Conservation (phyloP, 768 basidiomycete genomes). For the Pholiota microspora region DNA sequence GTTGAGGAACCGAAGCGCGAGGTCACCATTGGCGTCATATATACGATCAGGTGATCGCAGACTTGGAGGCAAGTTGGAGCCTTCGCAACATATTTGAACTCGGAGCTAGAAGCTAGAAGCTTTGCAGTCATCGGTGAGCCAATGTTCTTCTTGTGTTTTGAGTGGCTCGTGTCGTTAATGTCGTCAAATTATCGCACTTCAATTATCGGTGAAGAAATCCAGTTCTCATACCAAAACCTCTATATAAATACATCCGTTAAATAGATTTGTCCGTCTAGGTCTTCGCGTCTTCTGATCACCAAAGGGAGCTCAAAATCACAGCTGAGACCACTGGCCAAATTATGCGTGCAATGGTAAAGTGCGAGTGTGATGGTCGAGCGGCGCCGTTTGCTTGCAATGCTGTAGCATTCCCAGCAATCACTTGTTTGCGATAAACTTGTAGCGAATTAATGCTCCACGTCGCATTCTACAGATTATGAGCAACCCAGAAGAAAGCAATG, state of each 20-base stretch:
- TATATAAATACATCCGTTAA: background rate
- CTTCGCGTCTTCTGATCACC: background rate
- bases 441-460: constrained; percentile 80
- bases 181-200: no score
- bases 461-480: constrained; percentile 68
- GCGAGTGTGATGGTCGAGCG: background rate
- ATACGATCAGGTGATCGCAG: constrained; percentile 9
- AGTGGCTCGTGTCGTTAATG: no score
- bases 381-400: background rate
- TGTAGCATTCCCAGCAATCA: constrained; percentile 10
- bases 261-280: background rate
- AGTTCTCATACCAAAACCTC: background rate
- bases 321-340: background rate
- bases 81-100: background rate
- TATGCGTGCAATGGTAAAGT: background rate
- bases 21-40: constrained; percentile 5
- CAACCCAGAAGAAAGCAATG: no score
- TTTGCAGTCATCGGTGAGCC: no score
- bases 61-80: constrained; percentile 1
- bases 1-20: background rate
- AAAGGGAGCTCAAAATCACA: background rate
- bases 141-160: no score
- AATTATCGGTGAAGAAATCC: no score
- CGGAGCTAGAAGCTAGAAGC: no score
- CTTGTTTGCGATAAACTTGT: constrained; percentile 69